Percentiles rank a stretch among this genome's conserved stretches.
Evolutionary conservation across 352 stramenopile genomes (phyloP).

Genomic region (Globisporangium megalacanthum): DNA sequence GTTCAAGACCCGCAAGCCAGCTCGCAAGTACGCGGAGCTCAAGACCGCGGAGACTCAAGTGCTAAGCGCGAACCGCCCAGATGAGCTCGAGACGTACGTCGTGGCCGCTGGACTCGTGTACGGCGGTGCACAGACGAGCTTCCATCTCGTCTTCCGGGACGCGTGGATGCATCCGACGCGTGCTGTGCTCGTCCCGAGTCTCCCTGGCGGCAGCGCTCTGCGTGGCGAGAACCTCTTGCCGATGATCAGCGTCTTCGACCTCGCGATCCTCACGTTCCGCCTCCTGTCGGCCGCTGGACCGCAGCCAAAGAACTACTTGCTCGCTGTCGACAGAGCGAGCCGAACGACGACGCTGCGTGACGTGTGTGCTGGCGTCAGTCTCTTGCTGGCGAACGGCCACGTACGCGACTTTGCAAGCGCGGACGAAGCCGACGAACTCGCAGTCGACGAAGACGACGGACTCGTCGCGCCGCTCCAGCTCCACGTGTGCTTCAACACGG

Average conservation of each 20-base stretch:
- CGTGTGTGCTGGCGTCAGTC: conserved; percentile 54
- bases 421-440: conserved; percentile 49
- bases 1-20: conserved; percentile 76
- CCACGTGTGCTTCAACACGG: conserved; percentile 66
- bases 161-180: conserved; percentile 62
- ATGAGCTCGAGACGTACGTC: conserved; percentile 68
- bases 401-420: conserved; percentile 33
- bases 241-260: conserved; percentile 81
- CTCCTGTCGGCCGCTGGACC: conserved; percentile 26
- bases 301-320: conserved; percentile 51
- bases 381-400: conserved; percentile 42
- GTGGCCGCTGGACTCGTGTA: conserved; percentile 75
- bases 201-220: conserved; percentile 25
- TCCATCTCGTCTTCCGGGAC: conserved; percentile 64
- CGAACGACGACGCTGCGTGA: conserved; percentile 51
- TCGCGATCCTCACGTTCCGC: conserved; percentile 48
- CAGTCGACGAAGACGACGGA: conserved; percentile 56
- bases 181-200: conserved; percentile 53
- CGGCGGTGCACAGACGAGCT: conserved; percentile 58
- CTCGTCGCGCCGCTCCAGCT: conserved; percentile 57
- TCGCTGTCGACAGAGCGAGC: conserved; percentile 59
- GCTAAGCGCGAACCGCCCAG: conserved; percentile 51
- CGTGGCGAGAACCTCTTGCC: conserved; percentile 64
- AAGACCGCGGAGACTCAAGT: conserved; percentile 85
- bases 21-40: conserved; percentile 60